Base-by-base conservation (phyloP, 768 basidiomycete species). In the Dentipellis fragilis region DNA sequence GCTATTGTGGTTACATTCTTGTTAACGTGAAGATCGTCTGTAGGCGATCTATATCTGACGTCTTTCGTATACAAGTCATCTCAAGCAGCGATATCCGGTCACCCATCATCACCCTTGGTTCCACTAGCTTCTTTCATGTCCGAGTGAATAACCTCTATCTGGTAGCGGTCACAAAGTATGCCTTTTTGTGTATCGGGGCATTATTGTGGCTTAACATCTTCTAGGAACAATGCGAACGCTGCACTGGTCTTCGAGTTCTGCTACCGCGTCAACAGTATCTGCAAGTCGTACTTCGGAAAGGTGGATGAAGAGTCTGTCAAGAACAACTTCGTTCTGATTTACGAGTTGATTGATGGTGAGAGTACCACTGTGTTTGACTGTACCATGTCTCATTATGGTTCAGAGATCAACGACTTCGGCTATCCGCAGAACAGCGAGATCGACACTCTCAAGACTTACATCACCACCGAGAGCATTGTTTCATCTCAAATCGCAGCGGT, bases 371-470 rank as follows among this genome's bases (percentile, higher is more conserved):
- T 10, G 23, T 23, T 12, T 35, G 48, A 21, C 6, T 9, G 29
- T 23, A 49, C 14, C 3, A 7, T 35, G 11, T 14, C 38, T 53
- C 11, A 49, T 8, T 10, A 34, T 2, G n/a, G 14, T 67, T 23
- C 29, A 87, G 96, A 99, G 71, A 98, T 98, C 72, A 88, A 89
- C 68, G 96, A 99, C 72, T 98, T 97, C 70, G 96, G 96, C 52
- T 99, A 94, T 71, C 96, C 96, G 16, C 96, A 99, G 71, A 99
- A 97, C 68, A 96, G 95, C 59, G 96, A 99, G 70, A 92, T 89
- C 49, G 96, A 99, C 67, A 95, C 96, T 1, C 75, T 99, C 49
- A 98, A 99, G 72, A 87, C 87, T 56, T 98, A 96, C 68, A 98
- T 99, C 60, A 99, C 96, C 19, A 97, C 95, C 0, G 95, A 98